phyloP scores from a whole-genome alignment of 192 early-diverging fungal genomes.

The Backusella luteola region DNA sequence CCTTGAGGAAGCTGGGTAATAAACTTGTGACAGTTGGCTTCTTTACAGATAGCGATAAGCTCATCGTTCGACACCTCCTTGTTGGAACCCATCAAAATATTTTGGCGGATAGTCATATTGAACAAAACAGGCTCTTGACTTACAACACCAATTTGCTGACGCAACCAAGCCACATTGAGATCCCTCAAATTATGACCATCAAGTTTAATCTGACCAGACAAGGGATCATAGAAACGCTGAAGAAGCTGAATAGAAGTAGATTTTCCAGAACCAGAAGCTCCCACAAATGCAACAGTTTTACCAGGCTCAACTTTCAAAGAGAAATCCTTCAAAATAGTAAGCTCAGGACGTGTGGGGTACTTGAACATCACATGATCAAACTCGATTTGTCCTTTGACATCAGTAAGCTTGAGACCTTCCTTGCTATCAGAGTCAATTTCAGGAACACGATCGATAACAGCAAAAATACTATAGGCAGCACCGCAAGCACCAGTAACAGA shows the following conservation, averaged over 20 bases:
- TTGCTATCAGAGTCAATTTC: constrained; percentile 62
- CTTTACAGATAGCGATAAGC: constrained; percentile 58
- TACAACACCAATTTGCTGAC: constrained; percentile 86
- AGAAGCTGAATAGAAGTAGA: constrained; percentile 81
- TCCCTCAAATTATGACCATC: constrained; percentile 74
- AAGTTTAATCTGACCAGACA: constrained; percentile 52
- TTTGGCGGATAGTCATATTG: constrained; percentile 67
- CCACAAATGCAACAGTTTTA: constrained; percentile 82
- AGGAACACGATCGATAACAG: constrained; percentile 76
- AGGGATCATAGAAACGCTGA: constrained; percentile 80
- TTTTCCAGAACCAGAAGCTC: constrained; percentile 82
- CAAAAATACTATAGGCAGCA: constrained; percentile 76
- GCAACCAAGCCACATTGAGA: constrained; percentile 77
- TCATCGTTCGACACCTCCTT: constrained; percentile 44
- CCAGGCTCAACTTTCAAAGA: constrained; percentile 68
- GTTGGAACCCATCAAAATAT: constrained; percentile 69
- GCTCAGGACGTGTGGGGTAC: constrained; percentile 82
- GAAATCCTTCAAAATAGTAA: constrained; percentile 71
- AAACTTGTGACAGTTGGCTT: constrained; percentile 78
- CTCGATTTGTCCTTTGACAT: constrained; percentile 63
- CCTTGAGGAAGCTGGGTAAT: constrained; percentile 69
- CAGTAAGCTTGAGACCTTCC: constrained; percentile 42
- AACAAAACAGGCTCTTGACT: constrained; percentile 91
- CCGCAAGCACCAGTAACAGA: constrained; percentile 70
- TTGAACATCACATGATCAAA: constrained; percentile 73